A percentile compares a stretch with the other conserved stretches of the same genome.
phyloP scores from a whole-genome alignment of 2,329 filamentous ascomycete genomes.

The Teratosphaeria viscida region DNA sequence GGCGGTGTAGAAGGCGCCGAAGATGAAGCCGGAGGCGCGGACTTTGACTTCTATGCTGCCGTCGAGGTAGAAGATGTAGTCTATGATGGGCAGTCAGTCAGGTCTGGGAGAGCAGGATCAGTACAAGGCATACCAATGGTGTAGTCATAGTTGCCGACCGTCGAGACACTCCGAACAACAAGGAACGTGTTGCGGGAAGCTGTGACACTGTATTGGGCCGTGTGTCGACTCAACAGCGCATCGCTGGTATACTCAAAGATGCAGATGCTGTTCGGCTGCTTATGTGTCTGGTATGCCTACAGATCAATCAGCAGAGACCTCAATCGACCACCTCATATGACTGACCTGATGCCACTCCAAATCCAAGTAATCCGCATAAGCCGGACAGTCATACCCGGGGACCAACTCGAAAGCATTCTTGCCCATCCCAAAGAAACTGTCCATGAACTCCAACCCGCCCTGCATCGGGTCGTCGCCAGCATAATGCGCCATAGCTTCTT shows the following conservation, averaged over 20 bases:
- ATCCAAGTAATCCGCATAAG: constrained; percentile 43
- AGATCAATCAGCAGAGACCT: not conserved
- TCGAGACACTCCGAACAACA: constrained; percentile 37
- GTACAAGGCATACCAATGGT: constrained; percentile 25
- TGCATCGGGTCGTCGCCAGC: constrained; percentile 40
- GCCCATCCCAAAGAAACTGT: not conserved
- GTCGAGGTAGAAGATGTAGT: constrained; percentile 44
- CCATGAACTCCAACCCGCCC: constrained; percentile 19
- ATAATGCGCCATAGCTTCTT: constrained; percentile 46
- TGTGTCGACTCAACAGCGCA: constrained; percentile 42
- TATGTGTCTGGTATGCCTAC: constrained; percentile 31
- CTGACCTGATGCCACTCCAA: constrained; percentile 31
- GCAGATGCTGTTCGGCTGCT: constrained; percentile 40
- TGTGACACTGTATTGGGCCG: constrained; percentile 30
- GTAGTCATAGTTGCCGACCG: constrained; percentile 47
- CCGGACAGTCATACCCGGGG: constrained; percentile 44
- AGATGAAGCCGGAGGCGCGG: constrained; percentile 46
- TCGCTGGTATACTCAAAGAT: constrained; percentile 44
- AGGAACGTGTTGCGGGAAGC: constrained; percentile 38
- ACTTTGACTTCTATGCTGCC: constrained; percentile 44
- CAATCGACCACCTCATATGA: not conserved
- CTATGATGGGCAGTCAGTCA: constrained; percentile 5
- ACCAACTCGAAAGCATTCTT: constrained; percentile 38
- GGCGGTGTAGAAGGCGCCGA: constrained; percentile 37
- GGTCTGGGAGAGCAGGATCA: not conserved